A percentile compares a stretch with the other conserved stretches of the same genome.
phyloP scores from a whole-genome alignment of 768 basidiomycete species.

The Clathrus columnatus region DNA sequence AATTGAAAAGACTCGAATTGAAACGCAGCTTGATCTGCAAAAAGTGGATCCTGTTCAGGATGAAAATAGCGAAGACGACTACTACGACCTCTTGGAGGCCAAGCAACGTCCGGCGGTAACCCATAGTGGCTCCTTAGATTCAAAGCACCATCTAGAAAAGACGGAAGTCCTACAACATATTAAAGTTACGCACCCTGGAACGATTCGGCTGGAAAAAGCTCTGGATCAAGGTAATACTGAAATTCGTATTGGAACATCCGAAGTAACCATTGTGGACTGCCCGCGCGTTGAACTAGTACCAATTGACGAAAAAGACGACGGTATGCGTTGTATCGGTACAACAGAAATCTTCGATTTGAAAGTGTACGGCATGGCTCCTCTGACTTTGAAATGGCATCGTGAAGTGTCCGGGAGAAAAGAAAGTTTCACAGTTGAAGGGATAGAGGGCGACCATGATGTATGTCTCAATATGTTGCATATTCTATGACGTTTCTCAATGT shows the following conservation, averaged over 20 bases:
- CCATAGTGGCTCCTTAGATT: slow-evolving; percentile 9
- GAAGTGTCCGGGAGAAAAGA: slow-evolving; percentile 59
- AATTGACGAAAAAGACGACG: slow-evolving; percentile 30
- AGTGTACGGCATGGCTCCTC: slow-evolving; percentile 20
- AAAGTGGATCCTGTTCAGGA: slow-evolving; percentile 24
- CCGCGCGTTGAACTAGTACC: slow-evolving; percentile 61
- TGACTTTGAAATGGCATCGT: slow-evolving; percentile 70
- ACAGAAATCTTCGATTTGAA: slow-evolving; percentile 32
- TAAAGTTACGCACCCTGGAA: slow-evolving; percentile 62
- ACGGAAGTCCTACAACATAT: slow-evolving; percentile 72
- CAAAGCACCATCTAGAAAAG: slow-evolving; percentile 34
- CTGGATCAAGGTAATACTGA: slow-evolving; percentile 47
- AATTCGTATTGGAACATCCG: slow-evolving; percentile 60
- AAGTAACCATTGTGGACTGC: slow-evolving; percentile 73
- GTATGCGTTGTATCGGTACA: slow-evolving; percentile 57
- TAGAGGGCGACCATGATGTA: slow-evolving; percentile 48
- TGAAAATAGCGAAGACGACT: slow-evolving; percentile 60
- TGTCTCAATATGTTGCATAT: no score
- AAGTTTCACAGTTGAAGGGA: slow-evolving; percentile 74
- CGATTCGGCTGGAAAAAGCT: slow-evolving; percentile 65
- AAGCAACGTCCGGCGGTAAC: slow-evolving; percentile 10
- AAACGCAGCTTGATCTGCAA: slow-evolving; percentile 32
- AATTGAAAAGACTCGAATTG: slow-evolving; percentile 53
- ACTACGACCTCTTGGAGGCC: slow-evolving; percentile 52
- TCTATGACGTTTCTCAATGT: not conserved